Evolutionary conservation across 371 early-diverging fungal genomes (phyloP), one percentile per base, ranked within the genome.

Genomic region (Umbelopsis sp.): DNA sequence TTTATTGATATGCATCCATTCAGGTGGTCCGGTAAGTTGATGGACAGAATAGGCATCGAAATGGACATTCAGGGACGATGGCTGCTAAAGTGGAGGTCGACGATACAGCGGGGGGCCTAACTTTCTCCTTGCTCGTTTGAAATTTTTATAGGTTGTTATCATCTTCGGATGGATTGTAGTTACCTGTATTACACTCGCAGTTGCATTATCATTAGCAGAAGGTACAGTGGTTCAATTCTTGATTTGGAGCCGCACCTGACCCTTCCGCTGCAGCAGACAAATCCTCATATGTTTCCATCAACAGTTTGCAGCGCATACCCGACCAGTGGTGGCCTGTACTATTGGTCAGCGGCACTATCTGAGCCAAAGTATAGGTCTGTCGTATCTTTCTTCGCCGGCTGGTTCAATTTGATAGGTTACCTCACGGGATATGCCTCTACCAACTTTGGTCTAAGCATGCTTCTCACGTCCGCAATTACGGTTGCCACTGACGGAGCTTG

Each of bases 151-250:
- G 41, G 24, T 69, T 32, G 45, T 45, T 46, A 48, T 51, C 44
- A 24, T 63, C 16, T 18, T 62, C 22, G 20, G 32, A 32, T 66
- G 53, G 38, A 66, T 77, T 22, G 72, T 75, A 48, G 75, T 76
- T 4, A 72, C 78, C 4, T 24, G 70, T 41, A 74, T 78, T 73
- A 75, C 76, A 20, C 51, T 76, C n/a, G 69, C 69, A 20, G 85
- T 89, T 41, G 86, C 80, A 5, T 76, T 86, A 24, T 76, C 83
- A 9, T 79, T 86, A 83, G 88, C 88, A 9, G 88, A 88, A 75
- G 86, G 84, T 65, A 81, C 72, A 70, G 52, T 75, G 22, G 78
- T 77, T 41, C 41, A 41, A 12, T 41, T 12, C 7, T 7, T 4
- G 22, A 20, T 14, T 41, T 7, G 24, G 22, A 45, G 3, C 37